These are phyloP conservation scores for Neofusicoccum umdonicola DNA, from an alignment of 2,329 filamentous ascomycete genomes.

Conservation along the genomic window DNA sequence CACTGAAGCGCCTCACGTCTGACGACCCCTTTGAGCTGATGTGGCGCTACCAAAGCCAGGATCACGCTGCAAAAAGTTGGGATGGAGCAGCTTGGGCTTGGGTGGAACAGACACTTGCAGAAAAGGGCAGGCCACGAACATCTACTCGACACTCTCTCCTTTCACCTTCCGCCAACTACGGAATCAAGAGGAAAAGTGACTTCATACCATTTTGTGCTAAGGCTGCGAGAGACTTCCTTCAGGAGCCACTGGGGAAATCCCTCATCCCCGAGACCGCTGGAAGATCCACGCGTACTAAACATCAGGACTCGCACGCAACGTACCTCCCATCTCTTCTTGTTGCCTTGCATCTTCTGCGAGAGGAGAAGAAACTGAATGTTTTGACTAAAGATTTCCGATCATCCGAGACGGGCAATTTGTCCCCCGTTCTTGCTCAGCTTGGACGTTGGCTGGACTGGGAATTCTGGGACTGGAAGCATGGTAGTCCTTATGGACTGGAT, in stretches of 20 bases:
- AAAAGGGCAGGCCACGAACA: conserved; percentile 18
- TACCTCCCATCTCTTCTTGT: conserved; percentile 67
- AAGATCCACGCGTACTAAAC: conserved; percentile 8
- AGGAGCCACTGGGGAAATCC: conserved; percentile 34
- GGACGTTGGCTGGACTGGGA: conserved; percentile 77
- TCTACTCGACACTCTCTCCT: conserved; percentile 18
- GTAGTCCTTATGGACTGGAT: conserved; percentile 61
- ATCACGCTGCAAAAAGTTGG: conserved; percentile 31
- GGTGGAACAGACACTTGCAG: conserved; percentile 25
- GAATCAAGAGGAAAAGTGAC: conserved; percentile 28
- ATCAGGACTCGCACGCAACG: conserved; percentile 9
- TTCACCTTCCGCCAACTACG: conserved; percentile 9
- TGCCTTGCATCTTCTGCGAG: conserved; percentile 78
- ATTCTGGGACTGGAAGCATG: conserved; percentile 55
- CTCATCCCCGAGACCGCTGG: conserved; percentile 1
- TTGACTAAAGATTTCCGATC: conserved; percentile 49
- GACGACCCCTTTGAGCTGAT: conserved; percentile 23
- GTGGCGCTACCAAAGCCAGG: conserved; percentile 30
- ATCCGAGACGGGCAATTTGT: conserved; percentile 53
- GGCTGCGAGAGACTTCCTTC: conserved; percentile 33
- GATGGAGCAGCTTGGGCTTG: conserved; percentile 34
- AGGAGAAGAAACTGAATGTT: conserved; percentile 82
- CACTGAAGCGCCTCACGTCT: background rate
- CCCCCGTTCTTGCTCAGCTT: conserved; percentile 77
- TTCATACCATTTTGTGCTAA: conserved; percentile 30